phyloP scores from a whole-genome alignment of 176 grass and related monocot genomes.

The Oryza nivara region DNA sequence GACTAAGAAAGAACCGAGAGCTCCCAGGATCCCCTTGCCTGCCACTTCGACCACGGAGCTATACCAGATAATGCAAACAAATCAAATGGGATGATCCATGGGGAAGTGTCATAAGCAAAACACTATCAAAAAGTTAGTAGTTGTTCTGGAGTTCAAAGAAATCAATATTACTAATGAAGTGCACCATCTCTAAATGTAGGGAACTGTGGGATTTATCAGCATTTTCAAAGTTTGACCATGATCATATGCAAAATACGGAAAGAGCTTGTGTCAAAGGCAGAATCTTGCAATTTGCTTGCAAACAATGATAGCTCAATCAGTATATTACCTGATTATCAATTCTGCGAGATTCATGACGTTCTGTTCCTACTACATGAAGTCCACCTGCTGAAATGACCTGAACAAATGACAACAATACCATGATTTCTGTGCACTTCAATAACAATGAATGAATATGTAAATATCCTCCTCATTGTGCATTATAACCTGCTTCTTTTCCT shows the following conservation, averaged over 20 bases:
- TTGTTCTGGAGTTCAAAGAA: slow-evolving; percentile 7
- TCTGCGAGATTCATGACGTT: slow-evolving; percentile 96
- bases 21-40: slow-evolving; percentile 98
- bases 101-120: background rate
- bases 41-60: slow-evolving; percentile 96
- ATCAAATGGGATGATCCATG: slow-evolving; percentile 33
- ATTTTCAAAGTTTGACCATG: background rate
- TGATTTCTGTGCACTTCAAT: slow-evolving; percentile 21
- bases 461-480: slow-evolving; percentile 35
- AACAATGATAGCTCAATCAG: slow-evolving; percentile 13
- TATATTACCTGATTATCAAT: slow-evolving; percentile 94
- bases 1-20: slow-evolving; percentile 98
- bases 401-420: slow-evolving; percentile 31
- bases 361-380: slow-evolving; percentile 92
- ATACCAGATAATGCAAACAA: slow-evolving; percentile 48
- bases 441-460: slow-evolving; percentile 19
- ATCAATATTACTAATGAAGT: background rate
- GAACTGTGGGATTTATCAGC: background rate
- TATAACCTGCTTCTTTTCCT: slow-evolving; percentile 87
- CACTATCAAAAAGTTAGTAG: background rate
- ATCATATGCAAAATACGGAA: background rate
- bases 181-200: background rate
- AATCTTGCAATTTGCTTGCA: background rate
- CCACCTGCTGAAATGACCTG: slow-evolving; percentile 90
- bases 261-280: background rate